phyloP scores from a whole-genome alignment of 305 asterid genomes.

The Striga hermonthica region DNA sequence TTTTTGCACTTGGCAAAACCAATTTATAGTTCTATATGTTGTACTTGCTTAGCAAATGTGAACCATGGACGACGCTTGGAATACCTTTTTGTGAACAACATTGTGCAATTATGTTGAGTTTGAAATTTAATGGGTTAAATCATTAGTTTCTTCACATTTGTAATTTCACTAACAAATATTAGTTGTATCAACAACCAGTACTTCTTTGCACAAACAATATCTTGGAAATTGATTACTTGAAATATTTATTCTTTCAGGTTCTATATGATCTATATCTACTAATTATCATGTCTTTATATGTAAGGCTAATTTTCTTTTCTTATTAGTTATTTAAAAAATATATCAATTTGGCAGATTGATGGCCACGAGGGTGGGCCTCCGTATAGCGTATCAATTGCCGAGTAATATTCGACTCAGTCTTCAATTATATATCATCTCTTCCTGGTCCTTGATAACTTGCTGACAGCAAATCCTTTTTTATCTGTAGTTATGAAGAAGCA shows the following conservation, averaged over 20 bases:
- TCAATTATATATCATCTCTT: neutral
- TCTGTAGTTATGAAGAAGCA: conserved; percentile 66
- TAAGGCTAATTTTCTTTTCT: too few species aligned
- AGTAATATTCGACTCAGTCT: conserved; percentile 40
- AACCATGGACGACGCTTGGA: neutral
- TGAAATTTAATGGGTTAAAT: neutral
- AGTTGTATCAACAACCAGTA: neutral
- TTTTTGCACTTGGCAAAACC: neutral
- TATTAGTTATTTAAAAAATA: too few species aligned
- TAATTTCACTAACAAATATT: neutral
- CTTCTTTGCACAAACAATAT: conserved; percentile 8
- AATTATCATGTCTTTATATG: too few species aligned
- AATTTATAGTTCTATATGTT: neutral
- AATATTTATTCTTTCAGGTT: too few species aligned
- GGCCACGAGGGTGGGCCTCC: conserved; percentile 88
- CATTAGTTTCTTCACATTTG: neutral
- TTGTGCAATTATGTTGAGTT: neutral
- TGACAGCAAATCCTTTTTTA: conserved; percentile 6
- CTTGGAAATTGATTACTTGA: neutral
- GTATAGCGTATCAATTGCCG: conserved; percentile 62
- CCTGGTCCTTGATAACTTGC: neutral
- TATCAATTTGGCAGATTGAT: conserved; percentile 45
- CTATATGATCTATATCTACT: too few species aligned
- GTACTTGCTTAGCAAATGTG: neutral
- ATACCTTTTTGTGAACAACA: neutral